These are phyloP conservation scores for Mycena alexandri DNA, from an alignment of 768 basidiomycete species.

Conservation along the genomic window DNA sequence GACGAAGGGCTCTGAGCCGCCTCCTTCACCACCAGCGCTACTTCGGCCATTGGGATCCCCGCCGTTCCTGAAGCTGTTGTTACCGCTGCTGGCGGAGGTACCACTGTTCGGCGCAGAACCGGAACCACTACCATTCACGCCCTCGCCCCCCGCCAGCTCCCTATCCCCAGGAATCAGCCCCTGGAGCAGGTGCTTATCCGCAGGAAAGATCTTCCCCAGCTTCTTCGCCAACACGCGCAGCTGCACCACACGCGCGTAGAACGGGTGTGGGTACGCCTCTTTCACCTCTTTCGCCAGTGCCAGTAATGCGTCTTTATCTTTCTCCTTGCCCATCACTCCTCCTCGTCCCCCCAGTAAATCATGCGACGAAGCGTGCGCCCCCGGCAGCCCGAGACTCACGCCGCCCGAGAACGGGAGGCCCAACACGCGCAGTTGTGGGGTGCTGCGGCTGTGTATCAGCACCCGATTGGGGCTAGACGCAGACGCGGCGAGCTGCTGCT, in stretches of 20 bases:
- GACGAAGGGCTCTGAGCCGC: conserved; percentile 38
- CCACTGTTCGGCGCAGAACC: too few relatives aligned
- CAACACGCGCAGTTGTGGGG: conserved; percentile 39
- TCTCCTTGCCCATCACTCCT: too few relatives aligned
- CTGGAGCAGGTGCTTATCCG: conserved; percentile 35
- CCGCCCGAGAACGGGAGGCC: conserved; percentile 6
- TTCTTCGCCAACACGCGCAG: conserved; percentile 39
- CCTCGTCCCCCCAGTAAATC: too few relatives aligned
- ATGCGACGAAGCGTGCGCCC: too few relatives aligned
- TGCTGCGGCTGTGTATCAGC: conserved; percentile 38
- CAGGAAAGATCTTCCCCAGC: conserved; percentile 40
- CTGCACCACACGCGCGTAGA: conserved; percentile 40
- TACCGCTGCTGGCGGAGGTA: too few relatives aligned
- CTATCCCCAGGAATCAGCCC: conserved; percentile 29
- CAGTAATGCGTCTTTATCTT: too few relatives aligned
- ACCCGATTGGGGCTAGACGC: conserved; percentile 25
- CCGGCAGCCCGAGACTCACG: too few relatives aligned
- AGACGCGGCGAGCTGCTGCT: conserved; percentile 31
- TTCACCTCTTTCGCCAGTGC: neutral
- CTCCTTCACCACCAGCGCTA: too few relatives aligned
- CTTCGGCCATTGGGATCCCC: too few relatives aligned
- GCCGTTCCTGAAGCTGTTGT: too few relatives aligned
- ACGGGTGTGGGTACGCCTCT: conserved; percentile 35
- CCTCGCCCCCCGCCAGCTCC: conserved; percentile 29
- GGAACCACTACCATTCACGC: too few relatives aligned